Evolutionary conservation across 2,329 filamentous ascomycete genomes (phyloP).

Genomic region (Xylaria polymorpha): DNA sequence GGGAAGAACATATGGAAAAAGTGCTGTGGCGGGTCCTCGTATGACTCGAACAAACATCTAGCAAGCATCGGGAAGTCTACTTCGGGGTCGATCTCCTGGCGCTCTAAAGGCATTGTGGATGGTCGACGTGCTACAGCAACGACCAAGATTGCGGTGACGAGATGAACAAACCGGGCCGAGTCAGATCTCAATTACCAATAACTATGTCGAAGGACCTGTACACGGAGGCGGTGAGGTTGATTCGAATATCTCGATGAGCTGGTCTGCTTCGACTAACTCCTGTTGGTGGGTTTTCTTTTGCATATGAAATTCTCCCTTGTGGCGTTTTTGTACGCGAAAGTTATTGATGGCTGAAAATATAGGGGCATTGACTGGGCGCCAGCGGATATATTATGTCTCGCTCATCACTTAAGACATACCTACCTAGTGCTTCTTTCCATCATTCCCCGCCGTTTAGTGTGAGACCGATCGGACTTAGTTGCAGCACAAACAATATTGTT

Average conservation of each 20-base stretch:
- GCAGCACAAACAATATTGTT: conserved; percentile 24
- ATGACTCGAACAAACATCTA: conserved; percentile 43
- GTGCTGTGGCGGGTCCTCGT: conserved; percentile 44
- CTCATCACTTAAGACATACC: background rate
- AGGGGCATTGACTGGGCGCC: conserved; percentile 12
- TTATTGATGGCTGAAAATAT: conserved; percentile 14
- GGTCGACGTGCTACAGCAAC: background rate
- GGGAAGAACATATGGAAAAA: conserved; percentile 47
- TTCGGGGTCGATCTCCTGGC: conserved; percentile 37
- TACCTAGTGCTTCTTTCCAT: background rate
- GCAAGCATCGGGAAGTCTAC: conserved; percentile 45
- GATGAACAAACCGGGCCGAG: background rate
- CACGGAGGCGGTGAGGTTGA: background rate
- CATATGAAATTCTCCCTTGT: conserved; percentile 9
- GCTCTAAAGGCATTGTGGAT: conserved; percentile 26
- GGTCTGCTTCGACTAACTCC: background rate
- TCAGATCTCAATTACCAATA: background rate
- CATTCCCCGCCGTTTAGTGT: conserved; percentile 3
- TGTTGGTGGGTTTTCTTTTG: conserved; percentile 13
- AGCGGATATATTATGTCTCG: conserved; percentile 17
- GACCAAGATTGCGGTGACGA: background rate
- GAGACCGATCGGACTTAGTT: background rate
- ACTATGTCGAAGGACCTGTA: background rate
- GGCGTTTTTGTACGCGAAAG: conserved; percentile 5
- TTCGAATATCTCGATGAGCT: background rate